Base-by-base conservation (phyloP, 257 asterid species). In the Gardenia jasminoides region DNA sequence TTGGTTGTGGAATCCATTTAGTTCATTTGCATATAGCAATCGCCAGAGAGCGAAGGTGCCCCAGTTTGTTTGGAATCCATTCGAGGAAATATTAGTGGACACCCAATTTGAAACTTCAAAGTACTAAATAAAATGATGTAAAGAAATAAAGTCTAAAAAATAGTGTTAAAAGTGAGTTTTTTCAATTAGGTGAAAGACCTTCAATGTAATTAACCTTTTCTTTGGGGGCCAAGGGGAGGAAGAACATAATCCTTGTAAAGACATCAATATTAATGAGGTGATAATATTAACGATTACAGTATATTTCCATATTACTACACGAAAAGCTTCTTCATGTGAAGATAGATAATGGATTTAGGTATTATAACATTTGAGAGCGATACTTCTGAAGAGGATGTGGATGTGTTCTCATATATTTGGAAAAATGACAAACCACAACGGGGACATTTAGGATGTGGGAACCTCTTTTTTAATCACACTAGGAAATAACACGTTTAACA, bases 381-480 rank as follows among this genome's bases (percentile, higher is more conserved):
- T 90, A 89, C 79, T 85, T 80, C 58, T 74, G 59, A 74, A 80
- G 85, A 79, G 79, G 76, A 87, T 79, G 84, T 82, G 88, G 92
- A 85, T 90, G 75, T 86, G 93, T 80, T 84, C 85, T 79, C 80
- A 80, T 78, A 89, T 76, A 88, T 83, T 85, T 78, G 86, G 93
- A 76, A 87, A 89, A 86, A 77, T 85, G 87, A 88, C 91, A 86
- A 85, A 72, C 85, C 67, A 65, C 84, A 82, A 64, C 78, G 79
- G 78, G 70, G 84, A 76, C 82, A 84, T 80, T 77, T 77, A 77
- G 84, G 44, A 70, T 75, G 82, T 80, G 83, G 83, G 88, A 81
- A 43, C 70, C 26, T 39, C 75, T 15, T 80, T 36, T 43, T 78
- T 83, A 81, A 76, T 78, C 72, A 79, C 73, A 52, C 80, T 66